Evolutionary conservation across 345 rosid species (phyloP).

Genomic region (Alliaria petiolata): DNA sequence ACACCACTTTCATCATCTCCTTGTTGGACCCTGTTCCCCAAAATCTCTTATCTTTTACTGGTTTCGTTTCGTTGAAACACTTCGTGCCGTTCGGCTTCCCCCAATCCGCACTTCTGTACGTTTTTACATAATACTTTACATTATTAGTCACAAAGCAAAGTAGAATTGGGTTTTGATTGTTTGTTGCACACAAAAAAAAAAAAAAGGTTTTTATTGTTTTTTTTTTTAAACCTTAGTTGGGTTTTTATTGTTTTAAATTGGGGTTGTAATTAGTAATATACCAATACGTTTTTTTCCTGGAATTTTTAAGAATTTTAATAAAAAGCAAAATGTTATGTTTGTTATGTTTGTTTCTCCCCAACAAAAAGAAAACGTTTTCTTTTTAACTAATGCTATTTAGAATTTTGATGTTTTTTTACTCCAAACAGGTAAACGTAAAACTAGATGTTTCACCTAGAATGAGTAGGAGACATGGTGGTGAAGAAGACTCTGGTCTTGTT

Average conservation of each 20-base stretch:
- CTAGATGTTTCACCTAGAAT: constrained; percentile 47
- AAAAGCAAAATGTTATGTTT: no score
- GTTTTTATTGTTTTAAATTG: neutral
- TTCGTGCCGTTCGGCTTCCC: constrained; percentile 52
- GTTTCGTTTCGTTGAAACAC: constrained; percentile 88
- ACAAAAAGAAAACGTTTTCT: neutral
- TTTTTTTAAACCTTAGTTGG: no score
- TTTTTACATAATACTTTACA: neutral
- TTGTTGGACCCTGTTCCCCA: constrained; percentile 65
- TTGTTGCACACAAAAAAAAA: no score
- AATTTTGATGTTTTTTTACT: neutral
- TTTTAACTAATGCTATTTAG: neutral
- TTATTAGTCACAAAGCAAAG: neutral
- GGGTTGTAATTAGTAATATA: no score
- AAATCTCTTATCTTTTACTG: constrained; percentile 51
- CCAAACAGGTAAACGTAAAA: neutral
- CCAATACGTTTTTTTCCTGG: no score
- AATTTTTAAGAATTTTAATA: no score
- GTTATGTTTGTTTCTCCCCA: neutral
- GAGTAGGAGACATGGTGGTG: constrained; percentile 86
- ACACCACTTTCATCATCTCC: constrained; percentile 71
- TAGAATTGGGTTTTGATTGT: no score
- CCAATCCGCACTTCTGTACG: constrained; percentile 69
- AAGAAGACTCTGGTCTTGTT: constrained; percentile 80
- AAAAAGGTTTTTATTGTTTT: no score